Conservation (phyloP, 331 rosid species). For the Pyrus hybrid region DNA sequence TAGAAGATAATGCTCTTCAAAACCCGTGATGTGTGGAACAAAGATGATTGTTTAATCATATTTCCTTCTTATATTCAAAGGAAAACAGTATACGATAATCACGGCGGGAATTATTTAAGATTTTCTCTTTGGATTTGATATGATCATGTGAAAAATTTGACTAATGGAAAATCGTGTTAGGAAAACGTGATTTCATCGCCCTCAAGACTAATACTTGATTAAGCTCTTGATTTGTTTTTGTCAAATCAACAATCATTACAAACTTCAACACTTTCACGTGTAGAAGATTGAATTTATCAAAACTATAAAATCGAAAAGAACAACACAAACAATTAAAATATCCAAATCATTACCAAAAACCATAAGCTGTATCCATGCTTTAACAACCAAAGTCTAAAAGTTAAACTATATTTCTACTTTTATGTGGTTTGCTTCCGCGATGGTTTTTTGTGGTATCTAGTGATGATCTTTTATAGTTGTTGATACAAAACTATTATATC, state of each 20-base stretch:
- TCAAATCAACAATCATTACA: not conserved
- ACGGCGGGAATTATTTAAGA: slow-evolving; percentile 17
- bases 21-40: slow-evolving; percentile 26
- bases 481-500: too few species aligned
- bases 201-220: not conserved
- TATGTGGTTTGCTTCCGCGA: too few species aligned
- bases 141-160: slow-evolving; percentile 20
- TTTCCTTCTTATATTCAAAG: not conserved
- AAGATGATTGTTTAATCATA: slow-evolving; percentile 6
- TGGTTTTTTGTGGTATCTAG: too few species aligned
- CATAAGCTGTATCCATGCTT: too few species aligned
- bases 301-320: too few species aligned
- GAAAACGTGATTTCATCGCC: not conserved
- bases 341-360: not conserved
- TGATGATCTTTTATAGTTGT: too few species aligned
- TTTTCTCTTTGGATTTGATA: not conserved
- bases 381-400: not conserved
- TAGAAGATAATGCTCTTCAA: not conserved
- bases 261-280: not conserved
- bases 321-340: not conserved
- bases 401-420: too few species aligned
- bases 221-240: not conserved
- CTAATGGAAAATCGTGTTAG: not conserved
- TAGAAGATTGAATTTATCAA: not conserved
- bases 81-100: slow-evolving; percentile 25